phyloP scores from a whole-genome alignment of 208 protist species.

The Entamoeba invadens region DNA sequence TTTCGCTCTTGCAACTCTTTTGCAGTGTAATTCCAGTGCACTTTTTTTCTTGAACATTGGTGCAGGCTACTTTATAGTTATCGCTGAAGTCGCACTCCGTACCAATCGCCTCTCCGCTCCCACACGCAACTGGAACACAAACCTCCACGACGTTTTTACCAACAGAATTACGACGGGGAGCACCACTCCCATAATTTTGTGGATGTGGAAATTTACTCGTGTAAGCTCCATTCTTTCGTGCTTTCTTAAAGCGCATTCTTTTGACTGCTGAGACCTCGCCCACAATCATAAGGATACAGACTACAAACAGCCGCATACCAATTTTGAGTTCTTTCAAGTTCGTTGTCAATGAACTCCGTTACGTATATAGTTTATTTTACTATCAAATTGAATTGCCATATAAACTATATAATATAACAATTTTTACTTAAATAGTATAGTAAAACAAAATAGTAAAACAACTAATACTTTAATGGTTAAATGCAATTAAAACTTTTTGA shows the following conservation, averaged over 20 bases:
- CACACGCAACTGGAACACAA: background rate
- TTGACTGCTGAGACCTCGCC: background rate
- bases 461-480: too few relatives aligned
- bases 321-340: too few relatives aligned
- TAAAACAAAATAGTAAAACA: too few relatives aligned
- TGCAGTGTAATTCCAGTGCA: background rate
- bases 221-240: background rate
- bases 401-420: too few relatives aligned
- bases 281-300: too few relatives aligned
- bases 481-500: background rate
- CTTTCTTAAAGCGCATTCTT: background rate
- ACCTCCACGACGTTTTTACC: background rate
- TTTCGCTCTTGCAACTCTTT: background rate
- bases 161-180: background rate
- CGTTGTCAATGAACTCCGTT: too few relatives aligned
- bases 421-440: too few relatives aligned
- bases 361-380: too few relatives aligned
- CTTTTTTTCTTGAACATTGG: background rate
- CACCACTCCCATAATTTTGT: background rate
- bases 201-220: background rate
- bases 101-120: background rate
- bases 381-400: too few relatives aligned
- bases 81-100: background rate
- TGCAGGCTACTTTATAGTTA: background rate
- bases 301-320: too few relatives aligned